Percentiles rank a stretch among this genome's conserved stretches.
Evolutionary conservation across 345 rosid species (phyloP).

Genomic region (Camelina hispida): DNA sequence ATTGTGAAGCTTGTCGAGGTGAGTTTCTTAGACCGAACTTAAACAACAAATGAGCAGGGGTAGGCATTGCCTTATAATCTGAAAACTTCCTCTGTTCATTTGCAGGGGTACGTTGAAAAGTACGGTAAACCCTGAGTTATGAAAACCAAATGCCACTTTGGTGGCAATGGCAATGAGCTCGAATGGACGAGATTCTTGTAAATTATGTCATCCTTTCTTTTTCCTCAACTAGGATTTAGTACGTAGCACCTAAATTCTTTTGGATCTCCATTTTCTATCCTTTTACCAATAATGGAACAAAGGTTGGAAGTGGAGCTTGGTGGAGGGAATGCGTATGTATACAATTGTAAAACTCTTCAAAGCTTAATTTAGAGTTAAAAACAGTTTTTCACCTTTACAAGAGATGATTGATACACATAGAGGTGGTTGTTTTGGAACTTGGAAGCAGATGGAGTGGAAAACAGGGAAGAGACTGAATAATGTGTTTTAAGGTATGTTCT

Average conservation of each 20-base stretch:
- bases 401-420: constrained; percentile 3
- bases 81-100: constrained; percentile 40
- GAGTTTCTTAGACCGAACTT: constrained; percentile 36
- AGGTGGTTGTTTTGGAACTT: constrained; percentile 17
- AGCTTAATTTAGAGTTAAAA: constrained; percentile 21
- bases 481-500: constrained; percentile 23
- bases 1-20: constrained; percentile 86
- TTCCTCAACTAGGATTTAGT: constrained; percentile 10
- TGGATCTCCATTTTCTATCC: constrained; percentile 25
- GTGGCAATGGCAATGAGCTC: constrained; percentile 21
- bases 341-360: constrained; percentile 27
- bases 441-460: constrained; percentile 5
- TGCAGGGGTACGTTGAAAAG: constrained; percentile 81
- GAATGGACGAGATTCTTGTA: constrained; percentile 32
- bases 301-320: constrained; percentile 31
- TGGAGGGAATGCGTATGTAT: constrained; percentile 31
- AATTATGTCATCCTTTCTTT: constrained; percentile 29
- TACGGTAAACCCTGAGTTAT: constrained; percentile 66
- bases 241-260: constrained; percentile 18
- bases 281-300: constrained; percentile 33
- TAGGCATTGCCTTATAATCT: constrained; percentile 19
- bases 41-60: not conserved
- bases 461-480: constrained; percentile 6
- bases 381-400: constrained; percentile 12
- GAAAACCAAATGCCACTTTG: constrained; percentile 7